Evolutionary conservation across 139 green algal species (phyloP), one percentile per base, ranked within the genome.

Genomic region (Ettlia oleoabundans): DNA sequence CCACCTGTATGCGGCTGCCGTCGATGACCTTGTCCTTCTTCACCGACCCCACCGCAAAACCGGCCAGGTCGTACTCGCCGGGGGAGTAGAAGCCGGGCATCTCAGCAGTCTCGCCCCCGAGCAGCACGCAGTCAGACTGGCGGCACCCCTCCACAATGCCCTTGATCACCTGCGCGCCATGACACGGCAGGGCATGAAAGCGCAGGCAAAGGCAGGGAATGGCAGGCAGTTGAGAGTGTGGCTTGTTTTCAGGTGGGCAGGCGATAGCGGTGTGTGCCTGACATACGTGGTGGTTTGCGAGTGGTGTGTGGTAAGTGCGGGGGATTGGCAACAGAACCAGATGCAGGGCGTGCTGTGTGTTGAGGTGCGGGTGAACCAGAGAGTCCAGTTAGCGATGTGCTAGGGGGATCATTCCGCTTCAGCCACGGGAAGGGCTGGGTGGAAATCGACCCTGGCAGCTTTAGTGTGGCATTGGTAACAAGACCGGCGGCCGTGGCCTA

Each of bases 41-140:
- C 2, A 99, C 97, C 13, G 92, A 81, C n/a, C 96, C 96, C 55
- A 99, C 97, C 21, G 97, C 97, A 89, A 99, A 99, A 68, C 96
- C 96, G 26, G 95, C 97, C 66, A 99, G 90, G 90, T 99, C 96
- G 85, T 99, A 99, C 86, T 99, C 96, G 42, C 95, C 97, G n/a
- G 89, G 86, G n/a, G 88, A 67, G 88, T 99, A 99, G 77, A 99
- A 98, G 37, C 96, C 96, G 8, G 96, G 96, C 96, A 99, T 99
- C 90, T 99, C 96, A 8, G 96, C 96, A 0, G 96, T 99, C 92
- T 99, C 96, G 38, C 96, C 96, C 30, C 96, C 96, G 43, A 99
- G 84, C 72, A 99, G 87, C 8, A 86, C 78, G 86, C 96, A 99
- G 74, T 93, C 94, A 0, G 88, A 93, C 88, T 98, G 88, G 32